A percentile compares a stretch with the other conserved stretches of the same genome.
phyloP scores from a whole-genome alignment of 2,329 filamentous ascomycete genomes.

The Xylariales sp. region DNA sequence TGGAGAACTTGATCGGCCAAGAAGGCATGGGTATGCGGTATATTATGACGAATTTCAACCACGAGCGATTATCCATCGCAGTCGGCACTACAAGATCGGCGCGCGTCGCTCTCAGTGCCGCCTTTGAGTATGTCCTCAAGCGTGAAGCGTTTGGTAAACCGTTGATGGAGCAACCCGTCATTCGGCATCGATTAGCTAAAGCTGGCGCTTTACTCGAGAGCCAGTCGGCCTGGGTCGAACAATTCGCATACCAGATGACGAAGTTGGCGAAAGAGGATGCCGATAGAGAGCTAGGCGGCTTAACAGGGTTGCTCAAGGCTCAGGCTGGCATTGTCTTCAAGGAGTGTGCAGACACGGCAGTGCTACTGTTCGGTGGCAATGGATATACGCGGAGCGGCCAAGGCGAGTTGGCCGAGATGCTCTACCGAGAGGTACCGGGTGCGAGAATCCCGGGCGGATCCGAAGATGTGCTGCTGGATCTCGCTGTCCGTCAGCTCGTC shows the following conservation, averaged over 20 bases:
- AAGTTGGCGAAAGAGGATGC: conserved; percentile 55
- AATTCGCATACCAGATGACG: conserved; percentile 64
- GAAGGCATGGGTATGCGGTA: conserved; percentile 71
- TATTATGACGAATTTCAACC: conserved; percentile 77
- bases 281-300: conserved; percentile 61
- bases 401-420: conserved; percentile 65
- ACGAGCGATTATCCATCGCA: conserved; percentile 65
- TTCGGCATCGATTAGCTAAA: conserved; percentile 68
- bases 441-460: conserved; percentile 62
- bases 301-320: conserved; percentile 69
- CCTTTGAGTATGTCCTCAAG: conserved; percentile 33
- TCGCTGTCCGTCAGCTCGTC: conserved; percentile 64
- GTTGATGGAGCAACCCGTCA: conserved; percentile 70
- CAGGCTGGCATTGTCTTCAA: conserved; percentile 67
- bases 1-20: conserved; percentile 63
- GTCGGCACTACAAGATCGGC: conserved; percentile 60
- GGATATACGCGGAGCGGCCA: conserved; percentile 66
- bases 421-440: conserved; percentile 56
- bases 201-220: conserved; percentile 63
- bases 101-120: conserved; percentile 31
- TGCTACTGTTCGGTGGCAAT: conserved; percentile 69
- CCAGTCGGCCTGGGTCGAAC: conserved; percentile 68
- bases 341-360: conserved; percentile 64
- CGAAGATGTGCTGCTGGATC: conserved; percentile 69
- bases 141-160: conserved; percentile 38